Conservation (phyloP, 345 rosid genomes). For the Pelargonium nanum region DNA sequence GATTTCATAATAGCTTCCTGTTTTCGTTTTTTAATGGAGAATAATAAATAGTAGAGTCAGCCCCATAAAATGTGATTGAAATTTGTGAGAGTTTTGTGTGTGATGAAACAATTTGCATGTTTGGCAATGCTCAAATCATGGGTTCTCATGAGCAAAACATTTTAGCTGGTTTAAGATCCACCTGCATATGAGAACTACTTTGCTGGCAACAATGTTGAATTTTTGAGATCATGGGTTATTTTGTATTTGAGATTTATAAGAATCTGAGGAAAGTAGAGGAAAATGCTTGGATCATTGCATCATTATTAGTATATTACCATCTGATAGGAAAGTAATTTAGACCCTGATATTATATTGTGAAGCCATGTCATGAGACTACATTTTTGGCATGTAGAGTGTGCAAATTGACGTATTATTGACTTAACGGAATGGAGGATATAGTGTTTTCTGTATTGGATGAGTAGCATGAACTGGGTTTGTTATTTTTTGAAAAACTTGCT, state of each 20-base stretch:
- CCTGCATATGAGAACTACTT: background rate
- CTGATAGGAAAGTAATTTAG: background rate
- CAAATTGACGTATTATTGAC: background rate
- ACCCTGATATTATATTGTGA: background rate
- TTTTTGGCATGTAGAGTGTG: background rate
- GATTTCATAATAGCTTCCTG: background rate
- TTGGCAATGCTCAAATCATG: background rate
- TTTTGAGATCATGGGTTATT: background rate
- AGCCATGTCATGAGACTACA: background rate
- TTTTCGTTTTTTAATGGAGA: background rate
- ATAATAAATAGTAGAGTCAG: constrained; percentile 9
- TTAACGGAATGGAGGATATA: too few species aligned
- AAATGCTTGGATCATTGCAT: background rate
- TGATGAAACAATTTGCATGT: background rate
- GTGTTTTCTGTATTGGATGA: too few species aligned
- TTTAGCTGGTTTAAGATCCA: background rate
- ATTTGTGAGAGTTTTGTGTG: background rate
- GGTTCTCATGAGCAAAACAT: background rate
- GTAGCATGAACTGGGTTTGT: too few species aligned
- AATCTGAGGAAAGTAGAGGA: background rate
- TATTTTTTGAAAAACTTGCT: too few species aligned
- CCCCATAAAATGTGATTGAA: background rate
- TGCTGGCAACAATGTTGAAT: background rate
- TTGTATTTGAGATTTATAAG: background rate
- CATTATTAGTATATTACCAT: background rate